These are phyloP conservation scores for Stephanodiscus triporus DNA, from an alignment of 108 stramenopile species.

Conservation along the genomic window DNA sequence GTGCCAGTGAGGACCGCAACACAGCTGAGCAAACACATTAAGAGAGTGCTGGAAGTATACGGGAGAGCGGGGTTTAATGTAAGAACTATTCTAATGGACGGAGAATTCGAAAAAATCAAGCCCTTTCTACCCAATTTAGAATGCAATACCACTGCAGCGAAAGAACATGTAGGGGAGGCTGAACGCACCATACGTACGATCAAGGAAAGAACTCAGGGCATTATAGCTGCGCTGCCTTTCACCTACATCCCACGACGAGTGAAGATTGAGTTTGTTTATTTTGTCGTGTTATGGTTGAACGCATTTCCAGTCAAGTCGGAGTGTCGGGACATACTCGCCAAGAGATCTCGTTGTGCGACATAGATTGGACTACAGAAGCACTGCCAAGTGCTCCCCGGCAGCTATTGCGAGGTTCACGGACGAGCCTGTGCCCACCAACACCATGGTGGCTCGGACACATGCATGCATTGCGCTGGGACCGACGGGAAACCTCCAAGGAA, in stretches of 20 bases:
- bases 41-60: neutral
- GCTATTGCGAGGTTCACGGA: no score
- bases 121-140: no score
- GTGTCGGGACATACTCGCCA: no score
- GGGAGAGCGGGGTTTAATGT: neutral
- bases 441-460: neutral
- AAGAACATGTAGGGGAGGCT: slow-evolving; percentile 26
- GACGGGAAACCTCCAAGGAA: neutral
- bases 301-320: no score
- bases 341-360: neutral
- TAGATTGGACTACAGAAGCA: no score
- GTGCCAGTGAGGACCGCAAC: no score
- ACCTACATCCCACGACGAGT: neutral
- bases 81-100: no score
- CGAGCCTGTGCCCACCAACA: slow-evolving; percentile 25
- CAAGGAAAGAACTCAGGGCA: slow-evolving; percentile 27
- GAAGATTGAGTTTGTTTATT: neutral
- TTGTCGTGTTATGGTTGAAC: neutral
- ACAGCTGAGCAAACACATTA: no score
- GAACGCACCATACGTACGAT: no score
- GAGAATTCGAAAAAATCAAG: no score
- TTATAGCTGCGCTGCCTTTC: slow-evolving; percentile 20
- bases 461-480: neutral
- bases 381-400: no score
- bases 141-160: slow-evolving; percentile 21